Evolutionary conservation across 805 yeast genomes (phyloP).

Genomic region (Hanseniaspora valbyensis): DNA sequence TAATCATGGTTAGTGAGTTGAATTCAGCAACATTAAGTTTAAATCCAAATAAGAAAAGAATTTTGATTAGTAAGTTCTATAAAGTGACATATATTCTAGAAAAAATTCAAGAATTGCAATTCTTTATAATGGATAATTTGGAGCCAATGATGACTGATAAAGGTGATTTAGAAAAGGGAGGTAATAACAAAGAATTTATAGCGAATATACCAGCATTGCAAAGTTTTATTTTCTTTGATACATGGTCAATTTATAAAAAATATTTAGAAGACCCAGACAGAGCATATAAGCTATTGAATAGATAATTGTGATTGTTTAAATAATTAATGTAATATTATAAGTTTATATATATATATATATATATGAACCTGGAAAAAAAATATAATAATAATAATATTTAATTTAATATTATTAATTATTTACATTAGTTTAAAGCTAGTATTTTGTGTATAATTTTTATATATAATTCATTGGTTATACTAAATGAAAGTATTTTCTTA

Average conservation of each 20-base stretch:
- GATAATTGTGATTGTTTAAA: neutral
- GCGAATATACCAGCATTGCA: slow-evolving; percentile 31
- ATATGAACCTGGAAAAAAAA: neutral
- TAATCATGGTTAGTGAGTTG: slow-evolving; percentile 76
- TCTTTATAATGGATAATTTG: slow-evolving; percentile 10
- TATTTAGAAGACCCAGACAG: slow-evolving; percentile 54
- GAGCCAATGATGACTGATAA: slow-evolving; percentile 15
- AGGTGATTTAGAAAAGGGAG: slow-evolving; percentile 22
- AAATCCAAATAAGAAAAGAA: slow-evolving; percentile 36
- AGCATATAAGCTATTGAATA: slow-evolving; percentile 47
- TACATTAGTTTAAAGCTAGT: too few species aligned
- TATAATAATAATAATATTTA: too few species aligned
- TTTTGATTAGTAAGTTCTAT: slow-evolving; percentile 64
- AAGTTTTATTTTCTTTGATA: slow-evolving; percentile 51
- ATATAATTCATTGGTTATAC: too few species aligned
- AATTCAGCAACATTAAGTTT: slow-evolving; percentile 52
- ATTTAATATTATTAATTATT: too few species aligned
- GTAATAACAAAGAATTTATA: slow-evolving; percentile 25
- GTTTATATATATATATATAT: neutral
- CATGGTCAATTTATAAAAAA: slow-evolving; percentile 58
- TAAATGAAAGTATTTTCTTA: too few species aligned
- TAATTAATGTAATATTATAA: neutral
- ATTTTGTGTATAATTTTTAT: too few species aligned
- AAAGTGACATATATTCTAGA: slow-evolving; percentile 56
- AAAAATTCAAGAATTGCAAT: slow-evolving; percentile 58